Evolutionary conservation across 1,284 basidiomycete species (phyloP).

Genomic region (Irpex sp.): DNA sequence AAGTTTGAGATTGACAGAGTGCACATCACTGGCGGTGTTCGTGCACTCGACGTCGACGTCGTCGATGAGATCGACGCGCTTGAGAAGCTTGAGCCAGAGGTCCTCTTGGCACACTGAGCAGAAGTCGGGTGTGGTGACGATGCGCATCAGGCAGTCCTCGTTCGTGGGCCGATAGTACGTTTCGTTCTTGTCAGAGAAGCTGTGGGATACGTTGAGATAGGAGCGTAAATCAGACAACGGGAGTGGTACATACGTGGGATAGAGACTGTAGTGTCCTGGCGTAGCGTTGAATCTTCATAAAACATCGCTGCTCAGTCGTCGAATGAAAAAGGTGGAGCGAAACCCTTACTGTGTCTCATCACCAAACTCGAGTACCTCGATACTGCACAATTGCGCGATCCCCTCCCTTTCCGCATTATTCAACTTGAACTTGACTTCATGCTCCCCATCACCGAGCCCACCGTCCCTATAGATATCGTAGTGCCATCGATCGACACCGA

Average conservation of each 20-base stretch:
- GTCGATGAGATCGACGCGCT: constrained; percentile 60
- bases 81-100: constrained; percentile 65
- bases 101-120: constrained; percentile 75
- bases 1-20: constrained; percentile 38
- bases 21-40: not conserved
- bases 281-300: constrained; percentile 54
- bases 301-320: not conserved
- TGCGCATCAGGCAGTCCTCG: constrained; percentile 82
- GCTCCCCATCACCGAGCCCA: constrained; percentile 43
- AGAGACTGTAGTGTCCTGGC: constrained; percentile 65
- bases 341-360: constrained; percentile 44
- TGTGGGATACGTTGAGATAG: constrained; percentile 20
- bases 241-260: constrained; percentile 60
- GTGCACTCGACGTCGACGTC: constrained; percentile 36
- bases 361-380: constrained; percentile 78
- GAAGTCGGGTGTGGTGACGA: constrained; percentile 67
- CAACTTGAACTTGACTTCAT: constrained; percentile 57
- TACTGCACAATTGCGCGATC: constrained; percentile 69
- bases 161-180: constrained; percentile 77
- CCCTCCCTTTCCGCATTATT: constrained; percentile 48
- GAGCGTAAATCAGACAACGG: not conserved
- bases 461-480: constrained; percentile 52
- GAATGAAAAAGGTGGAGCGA: constrained; percentile 1
- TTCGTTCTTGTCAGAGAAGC: constrained; percentile 55
- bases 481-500: constrained; percentile 71